phyloP scores from a whole-genome alignment of 2,329 filamentous ascomycete genomes.

The Fusarium decemcellulare region DNA sequence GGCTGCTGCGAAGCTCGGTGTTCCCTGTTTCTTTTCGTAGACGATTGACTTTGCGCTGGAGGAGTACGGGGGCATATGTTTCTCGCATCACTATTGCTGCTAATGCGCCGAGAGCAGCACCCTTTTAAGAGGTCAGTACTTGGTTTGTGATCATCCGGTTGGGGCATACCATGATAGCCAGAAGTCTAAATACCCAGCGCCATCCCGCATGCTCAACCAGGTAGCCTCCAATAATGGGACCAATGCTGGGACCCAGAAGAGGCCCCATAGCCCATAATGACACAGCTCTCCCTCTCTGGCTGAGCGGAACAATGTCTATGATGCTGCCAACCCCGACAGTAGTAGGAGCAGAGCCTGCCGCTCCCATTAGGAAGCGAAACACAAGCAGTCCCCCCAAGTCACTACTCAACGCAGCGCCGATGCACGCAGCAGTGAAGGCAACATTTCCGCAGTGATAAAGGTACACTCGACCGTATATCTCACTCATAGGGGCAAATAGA shows the following conservation, averaged over 20 bases:
- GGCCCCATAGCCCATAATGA: constrained; percentile 1
- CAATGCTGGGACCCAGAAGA: not conserved
- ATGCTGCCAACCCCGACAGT: not conserved
- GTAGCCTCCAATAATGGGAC: not conserved
- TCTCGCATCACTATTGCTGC: not conserved
- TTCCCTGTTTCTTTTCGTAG: not conserved
- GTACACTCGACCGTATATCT: constrained; percentile 1
- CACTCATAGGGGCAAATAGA: not conserved
- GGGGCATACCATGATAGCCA: not conserved
- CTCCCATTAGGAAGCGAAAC: constrained; percentile 1
- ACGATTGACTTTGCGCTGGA: not conserved
- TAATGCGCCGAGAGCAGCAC: not conserved
- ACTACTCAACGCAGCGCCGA: not conserved
- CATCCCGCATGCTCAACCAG: not conserved
- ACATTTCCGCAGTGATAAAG: not conserved
- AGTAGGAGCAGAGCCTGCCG: not conserved
- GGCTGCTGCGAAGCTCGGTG: not conserved
- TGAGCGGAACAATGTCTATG: not conserved
- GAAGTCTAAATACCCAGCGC: not conserved
- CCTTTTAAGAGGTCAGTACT: not conserved
- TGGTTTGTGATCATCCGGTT: no score
- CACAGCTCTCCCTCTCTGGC: not conserved
- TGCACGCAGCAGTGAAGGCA: not conserved
- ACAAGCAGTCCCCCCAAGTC: not conserved
- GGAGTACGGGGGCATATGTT: not conserved